Percentiles rank a stretch among this genome's conserved stretches.
phyloP scores from a whole-genome alignment of 1,139 yeast species.

The Blastobotrys elegans region DNA sequence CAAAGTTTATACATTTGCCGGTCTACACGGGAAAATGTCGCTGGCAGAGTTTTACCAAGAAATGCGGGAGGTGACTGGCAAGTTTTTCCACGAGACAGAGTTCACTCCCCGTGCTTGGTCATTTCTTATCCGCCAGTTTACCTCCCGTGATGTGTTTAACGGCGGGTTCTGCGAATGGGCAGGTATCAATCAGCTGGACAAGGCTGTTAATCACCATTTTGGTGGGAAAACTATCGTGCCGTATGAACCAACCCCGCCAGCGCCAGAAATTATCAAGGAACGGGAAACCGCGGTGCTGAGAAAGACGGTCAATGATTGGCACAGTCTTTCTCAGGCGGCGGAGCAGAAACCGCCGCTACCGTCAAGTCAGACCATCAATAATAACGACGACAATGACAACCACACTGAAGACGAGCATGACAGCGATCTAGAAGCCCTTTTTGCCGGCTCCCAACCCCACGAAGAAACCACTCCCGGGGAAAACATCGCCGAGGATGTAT shows the following conservation, averaged over 20 bases:
- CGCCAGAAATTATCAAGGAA: too few species aligned
- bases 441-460: too few species aligned
- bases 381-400: too few species aligned
- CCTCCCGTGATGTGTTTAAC: neutral
- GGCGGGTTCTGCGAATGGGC: neutral
- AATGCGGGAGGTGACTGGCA: neutral
- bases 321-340: too few species aligned
- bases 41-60: conserved; percentile 1
- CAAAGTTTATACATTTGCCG: neutral
- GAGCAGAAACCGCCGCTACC: too few species aligned
- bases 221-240: neutral
- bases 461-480: too few species aligned
- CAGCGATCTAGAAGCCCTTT: conserved; percentile 4
- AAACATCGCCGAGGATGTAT: too few species aligned
- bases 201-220: neutral
- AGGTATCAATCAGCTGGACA: neutral
- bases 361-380: too few species aligned
- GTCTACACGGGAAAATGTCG: neutral
- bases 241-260: neutral
- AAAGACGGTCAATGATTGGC: too few species aligned
- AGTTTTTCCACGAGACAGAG: neutral
- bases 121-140: neutral
- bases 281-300: too few species aligned
- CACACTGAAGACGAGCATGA: too few species aligned
- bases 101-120: neutral